Evolutionary conservation across 441 rosid genomes (phyloP).

Genomic region (Erodium moschatum): DNA sequence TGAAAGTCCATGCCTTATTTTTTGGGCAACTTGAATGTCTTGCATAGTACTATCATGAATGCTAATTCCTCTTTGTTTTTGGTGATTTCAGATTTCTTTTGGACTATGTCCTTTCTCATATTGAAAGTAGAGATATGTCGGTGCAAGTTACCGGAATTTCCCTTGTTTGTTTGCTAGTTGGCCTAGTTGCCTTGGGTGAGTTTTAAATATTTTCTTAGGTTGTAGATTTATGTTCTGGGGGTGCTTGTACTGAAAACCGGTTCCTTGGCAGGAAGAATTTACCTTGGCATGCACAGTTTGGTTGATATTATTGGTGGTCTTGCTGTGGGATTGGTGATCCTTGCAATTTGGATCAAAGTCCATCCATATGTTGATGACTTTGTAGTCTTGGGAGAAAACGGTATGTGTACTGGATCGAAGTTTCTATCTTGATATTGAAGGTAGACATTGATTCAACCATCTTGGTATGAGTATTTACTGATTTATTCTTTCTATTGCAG

Average conservation of each 20-base stretch:
- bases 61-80: not conserved
- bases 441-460: not conserved
- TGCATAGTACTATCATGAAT: not conserved
- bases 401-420: slow-evolving; percentile 29
- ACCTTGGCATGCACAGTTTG: slow-evolving; percentile 97
- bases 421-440: too few relatives aligned
- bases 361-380: slow-evolving; percentile 50
- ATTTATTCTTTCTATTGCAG: slow-evolving; percentile 35
- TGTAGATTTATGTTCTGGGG: not conserved
- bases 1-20: not conserved
- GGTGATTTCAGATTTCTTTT: slow-evolving; percentile 55
- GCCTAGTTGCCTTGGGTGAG: slow-evolving; percentile 64
- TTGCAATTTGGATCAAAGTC: slow-evolving; percentile 59
- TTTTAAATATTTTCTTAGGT: slow-evolving; percentile 12
- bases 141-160: slow-evolving; percentile 45
- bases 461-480: not conserved
- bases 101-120: slow-evolving; percentile 47
- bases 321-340: slow-evolving; percentile 57
- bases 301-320: slow-evolving; percentile 73
- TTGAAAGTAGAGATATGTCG: slow-evolving; percentile 28
- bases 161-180: slow-evolving; percentile 54
- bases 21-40: not conserved
- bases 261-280: slow-evolving; percentile 76
- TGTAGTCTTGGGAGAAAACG: slow-evolving; percentile 65
- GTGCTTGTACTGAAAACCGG: slow-evolving; percentile 18